phyloP scores from a whole-genome alignment of 106 monocot species.

The Acorus gramineus region DNA sequence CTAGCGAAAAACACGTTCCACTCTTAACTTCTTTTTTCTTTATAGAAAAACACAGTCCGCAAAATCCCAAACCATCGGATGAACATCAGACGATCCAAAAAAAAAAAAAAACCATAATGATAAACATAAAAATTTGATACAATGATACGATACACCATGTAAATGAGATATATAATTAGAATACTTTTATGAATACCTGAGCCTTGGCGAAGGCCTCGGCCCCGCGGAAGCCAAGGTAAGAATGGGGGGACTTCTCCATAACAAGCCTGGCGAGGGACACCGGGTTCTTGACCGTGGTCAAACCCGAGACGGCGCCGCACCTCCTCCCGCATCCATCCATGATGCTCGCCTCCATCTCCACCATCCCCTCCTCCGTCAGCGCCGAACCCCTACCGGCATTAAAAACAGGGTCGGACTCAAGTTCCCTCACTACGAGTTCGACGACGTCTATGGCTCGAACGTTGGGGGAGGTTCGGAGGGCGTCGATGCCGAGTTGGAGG shows the following conservation, averaged over 20 bases:
- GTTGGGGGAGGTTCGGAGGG: constrained; percentile 16
- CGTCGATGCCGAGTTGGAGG: constrained; percentile 52
- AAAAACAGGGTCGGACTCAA: constrained; percentile 86
- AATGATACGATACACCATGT: no score
- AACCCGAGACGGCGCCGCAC: constrained; percentile 89
- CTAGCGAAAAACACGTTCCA: no score
- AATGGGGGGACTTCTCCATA: constrained; percentile 93
- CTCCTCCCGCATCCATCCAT: constrained; percentile 75
- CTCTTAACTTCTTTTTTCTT: no score
- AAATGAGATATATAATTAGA: no score
- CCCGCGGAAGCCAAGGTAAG: constrained; percentile 86
- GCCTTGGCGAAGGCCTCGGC: constrained; percentile 81
- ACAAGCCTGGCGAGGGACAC: constrained; percentile 76
- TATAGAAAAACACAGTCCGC: no score
- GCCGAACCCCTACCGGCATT: constrained; percentile 89
- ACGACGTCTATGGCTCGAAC: constrained; percentile 60
- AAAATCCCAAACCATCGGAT: no score
- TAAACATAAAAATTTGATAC: no score
- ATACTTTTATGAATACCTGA: constrained; percentile 27
- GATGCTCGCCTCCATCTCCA: constrained; percentile 99
- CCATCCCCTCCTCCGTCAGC: constrained; percentile 55
- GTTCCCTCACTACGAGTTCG: constrained; percentile 70
- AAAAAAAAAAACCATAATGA: no score
- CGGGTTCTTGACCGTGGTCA: constrained; percentile 91
- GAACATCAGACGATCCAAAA: no score